Percentiles rank a stretch among this genome's conserved stretches.
phyloP scores from a whole-genome alignment of 148 eudicot genomes.

The Camellia granthamiana region DNA sequence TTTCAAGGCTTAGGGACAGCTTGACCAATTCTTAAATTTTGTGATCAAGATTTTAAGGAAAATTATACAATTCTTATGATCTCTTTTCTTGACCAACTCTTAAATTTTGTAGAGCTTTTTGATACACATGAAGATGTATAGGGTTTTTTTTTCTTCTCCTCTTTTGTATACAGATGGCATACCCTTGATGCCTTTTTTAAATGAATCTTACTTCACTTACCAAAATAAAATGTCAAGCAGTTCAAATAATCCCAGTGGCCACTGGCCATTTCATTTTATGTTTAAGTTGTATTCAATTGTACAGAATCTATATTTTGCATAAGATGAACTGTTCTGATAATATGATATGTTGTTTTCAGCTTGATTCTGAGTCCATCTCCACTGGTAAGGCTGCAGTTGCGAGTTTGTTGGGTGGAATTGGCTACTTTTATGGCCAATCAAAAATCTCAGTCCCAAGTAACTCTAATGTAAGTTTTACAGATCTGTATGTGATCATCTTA shows the following conservation, averaged over 20 bases:
- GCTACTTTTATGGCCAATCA: slow-evolving; percentile 96
- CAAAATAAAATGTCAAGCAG: not conserved
- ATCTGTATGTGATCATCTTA: not conserved
- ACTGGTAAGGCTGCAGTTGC: slow-evolving; percentile 84
- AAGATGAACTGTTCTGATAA: slow-evolving; percentile 5
- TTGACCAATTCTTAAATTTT: too few species aligned
- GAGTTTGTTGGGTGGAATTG: slow-evolving; percentile 92
- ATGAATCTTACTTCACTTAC: not conserved
- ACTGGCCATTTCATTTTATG: not conserved
- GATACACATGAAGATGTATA: too few species aligned
- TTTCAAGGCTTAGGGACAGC: too few species aligned
- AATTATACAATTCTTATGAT: too few species aligned
- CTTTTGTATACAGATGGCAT: too few species aligned
- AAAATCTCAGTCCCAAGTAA: slow-evolving; percentile 63
- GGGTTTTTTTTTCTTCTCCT: too few species aligned
- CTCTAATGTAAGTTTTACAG: slow-evolving; percentile 54
- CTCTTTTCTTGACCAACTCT: too few species aligned
- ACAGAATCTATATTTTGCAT: not conserved
- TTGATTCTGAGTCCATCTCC: slow-evolving; percentile 47
- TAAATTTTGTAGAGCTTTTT: too few species aligned
- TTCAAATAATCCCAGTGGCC: not conserved
- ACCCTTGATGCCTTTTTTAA: too few species aligned
- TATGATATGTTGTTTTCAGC: slow-evolving; percentile 42
- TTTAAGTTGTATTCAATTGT: not conserved
- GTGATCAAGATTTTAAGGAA: too few species aligned